These are phyloP conservation scores for Nakaseomyces delphensis DNA, from an alignment of 1,139 yeast genomes.

Conservation along the genomic window DNA sequence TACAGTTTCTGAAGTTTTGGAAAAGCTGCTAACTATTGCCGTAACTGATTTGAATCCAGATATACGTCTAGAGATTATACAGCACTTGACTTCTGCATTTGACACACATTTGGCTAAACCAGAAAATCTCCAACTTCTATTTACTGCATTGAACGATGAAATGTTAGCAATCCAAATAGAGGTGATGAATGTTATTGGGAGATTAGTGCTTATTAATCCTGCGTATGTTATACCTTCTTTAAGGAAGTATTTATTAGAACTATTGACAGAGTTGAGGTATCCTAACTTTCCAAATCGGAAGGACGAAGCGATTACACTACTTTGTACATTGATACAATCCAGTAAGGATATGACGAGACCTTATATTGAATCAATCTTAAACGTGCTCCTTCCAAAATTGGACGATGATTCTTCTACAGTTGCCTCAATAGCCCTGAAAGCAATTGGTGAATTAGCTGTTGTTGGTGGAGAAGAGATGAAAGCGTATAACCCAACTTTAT, in stretches of 20 bases:
- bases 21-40: slow-evolving; percentile 69
- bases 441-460: slow-evolving; percentile 80
- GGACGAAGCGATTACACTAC: slow-evolving; percentile 76
- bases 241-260: slow-evolving; percentile 75
- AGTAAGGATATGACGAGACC: slow-evolving; percentile 81
- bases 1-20: slow-evolving; percentile 80
- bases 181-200: slow-evolving; percentile 73
- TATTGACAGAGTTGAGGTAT: slow-evolving; percentile 75
- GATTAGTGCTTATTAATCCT: slow-evolving; percentile 80
- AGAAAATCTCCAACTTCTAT: slow-evolving; percentile 72
- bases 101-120: slow-evolving; percentile 94
- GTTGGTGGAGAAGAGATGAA: slow-evolving; percentile 84
- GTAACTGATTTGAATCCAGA: slow-evolving; percentile 91
- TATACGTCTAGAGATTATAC: slow-evolving; percentile 70
- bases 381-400: slow-evolving; percentile 71
- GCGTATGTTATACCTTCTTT: slow-evolving; percentile 92
- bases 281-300: slow-evolving; percentile 68
- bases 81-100: slow-evolving; percentile 62
- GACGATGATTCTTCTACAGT: slow-evolving; percentile 68
- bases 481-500: slow-evolving; percentile 61
- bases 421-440: slow-evolving; percentile 74
- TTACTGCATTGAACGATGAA: slow-evolving; percentile 90
- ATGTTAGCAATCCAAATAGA: slow-evolving; percentile 71
- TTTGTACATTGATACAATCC: slow-evolving; percentile 66
- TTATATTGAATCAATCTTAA: slow-evolving; percentile 81